A percentile compares a stretch with the other conserved stretches of the same genome.
phyloP scores from a whole-genome alignment of 345 rosid species.

The Dimocarpus longan region DNA sequence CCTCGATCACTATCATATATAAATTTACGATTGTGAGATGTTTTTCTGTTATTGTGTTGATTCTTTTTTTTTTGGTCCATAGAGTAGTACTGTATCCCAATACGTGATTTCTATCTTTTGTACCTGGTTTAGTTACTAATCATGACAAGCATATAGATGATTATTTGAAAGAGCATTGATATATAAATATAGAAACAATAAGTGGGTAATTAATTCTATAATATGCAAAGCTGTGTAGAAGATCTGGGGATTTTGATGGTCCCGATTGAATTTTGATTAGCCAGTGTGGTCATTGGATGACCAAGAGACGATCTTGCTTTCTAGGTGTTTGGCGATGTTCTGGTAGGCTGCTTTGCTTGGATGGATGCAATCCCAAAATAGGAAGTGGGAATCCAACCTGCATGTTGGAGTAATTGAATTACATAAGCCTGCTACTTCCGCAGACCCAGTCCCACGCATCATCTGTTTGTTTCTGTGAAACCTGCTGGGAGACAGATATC shows the following conservation, averaged over 20 bases:
- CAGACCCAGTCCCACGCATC: conserved; percentile 47
- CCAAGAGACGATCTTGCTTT: conserved; percentile 18
- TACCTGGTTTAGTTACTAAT: neutral
- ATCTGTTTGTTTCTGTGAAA: conserved; percentile 41
- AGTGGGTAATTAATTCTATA: neutral
- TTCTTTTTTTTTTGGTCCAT: neutral
- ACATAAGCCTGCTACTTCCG: conserved; percentile 40
- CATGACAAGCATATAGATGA: neutral
- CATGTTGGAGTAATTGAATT: conserved; percentile 33
- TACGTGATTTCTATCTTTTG: neutral
- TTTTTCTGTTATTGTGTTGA: neutral
- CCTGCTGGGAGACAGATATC: conserved; percentile 27
- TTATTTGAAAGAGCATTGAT: neutral
- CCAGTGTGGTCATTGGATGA: neutral
- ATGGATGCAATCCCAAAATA: conserved; percentile 58
- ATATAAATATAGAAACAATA: neutral
- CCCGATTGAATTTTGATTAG: neutral
- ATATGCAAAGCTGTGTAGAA: neutral
- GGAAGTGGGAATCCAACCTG: conserved; percentile 27
- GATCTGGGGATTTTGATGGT: neutral
- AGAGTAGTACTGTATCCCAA: neutral
- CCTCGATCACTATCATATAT: neutral
- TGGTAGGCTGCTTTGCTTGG: conserved; percentile 42
- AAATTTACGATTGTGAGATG: neutral
- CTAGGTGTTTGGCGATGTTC: conserved; percentile 11